phyloP scores from a whole-genome alignment of 768 basidiomycete species.

The Pholiota microspora region DNA sequence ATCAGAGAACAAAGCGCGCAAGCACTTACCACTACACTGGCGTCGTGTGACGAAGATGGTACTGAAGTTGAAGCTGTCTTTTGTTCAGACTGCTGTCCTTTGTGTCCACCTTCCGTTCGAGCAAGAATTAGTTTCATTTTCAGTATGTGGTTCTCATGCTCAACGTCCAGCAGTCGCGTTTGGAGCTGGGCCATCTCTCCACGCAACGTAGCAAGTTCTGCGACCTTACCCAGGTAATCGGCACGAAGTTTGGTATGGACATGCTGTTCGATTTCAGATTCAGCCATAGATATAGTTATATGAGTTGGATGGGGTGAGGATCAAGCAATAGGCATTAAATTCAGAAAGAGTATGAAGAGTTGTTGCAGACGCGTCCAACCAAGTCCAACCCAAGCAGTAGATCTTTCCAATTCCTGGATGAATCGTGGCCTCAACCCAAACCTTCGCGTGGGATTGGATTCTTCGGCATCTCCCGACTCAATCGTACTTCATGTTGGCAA shows the following conservation, averaged over 20 bases:
- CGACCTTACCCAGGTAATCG: background rate
- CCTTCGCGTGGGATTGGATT: too few species aligned
- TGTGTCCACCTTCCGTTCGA: background rate
- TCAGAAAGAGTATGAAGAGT: too few species aligned
- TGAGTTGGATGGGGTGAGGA: too few species aligned
- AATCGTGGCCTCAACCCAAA: too few species aligned
- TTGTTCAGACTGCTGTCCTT: background rate
- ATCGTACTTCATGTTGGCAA: too few species aligned
- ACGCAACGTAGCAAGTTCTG: background rate
- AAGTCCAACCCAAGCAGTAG: too few species aligned
- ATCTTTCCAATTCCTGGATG: too few species aligned
- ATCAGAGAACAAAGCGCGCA: too few species aligned
- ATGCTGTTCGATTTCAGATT: background rate
- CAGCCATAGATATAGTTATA: too few species aligned
- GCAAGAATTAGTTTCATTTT: background rate
- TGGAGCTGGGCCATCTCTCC: background rate
- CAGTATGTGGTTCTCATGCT: background rate
- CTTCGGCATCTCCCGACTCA: too few species aligned
- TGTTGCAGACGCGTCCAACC: too few species aligned
- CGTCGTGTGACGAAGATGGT: background rate
- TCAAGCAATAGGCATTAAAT: too few species aligned
- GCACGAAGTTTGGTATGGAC: background rate
- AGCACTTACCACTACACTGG: background rate
- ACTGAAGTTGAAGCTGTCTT: background rate
- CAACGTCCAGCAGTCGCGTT: background rate